Conservation (phyloP, 1,139 yeast species). For the Kodamaea sp. region DNA sequence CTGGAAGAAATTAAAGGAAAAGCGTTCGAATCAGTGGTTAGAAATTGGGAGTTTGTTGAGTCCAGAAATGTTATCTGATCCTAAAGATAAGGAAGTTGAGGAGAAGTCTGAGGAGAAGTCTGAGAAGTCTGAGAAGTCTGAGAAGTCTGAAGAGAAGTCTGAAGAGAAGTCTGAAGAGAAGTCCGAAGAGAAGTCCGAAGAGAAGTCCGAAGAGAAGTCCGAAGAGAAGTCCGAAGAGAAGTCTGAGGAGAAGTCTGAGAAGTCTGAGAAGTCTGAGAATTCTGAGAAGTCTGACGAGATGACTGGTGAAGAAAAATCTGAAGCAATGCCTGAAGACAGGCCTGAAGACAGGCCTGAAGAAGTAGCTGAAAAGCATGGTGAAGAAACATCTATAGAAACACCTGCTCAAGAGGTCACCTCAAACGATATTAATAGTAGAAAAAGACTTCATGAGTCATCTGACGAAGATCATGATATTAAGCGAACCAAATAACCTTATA, state of each 20-base stretch:
- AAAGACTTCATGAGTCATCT: conserved; percentile 4
- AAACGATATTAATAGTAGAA: conserved; percentile 1
- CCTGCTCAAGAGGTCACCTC: background rate
- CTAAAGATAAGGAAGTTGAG: conserved; percentile 6
- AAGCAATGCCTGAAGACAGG: conserved; percentile 3
- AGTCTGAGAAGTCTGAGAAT: conserved; percentile 7
- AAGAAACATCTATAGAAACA: background rate
- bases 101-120: conserved; percentile 4
- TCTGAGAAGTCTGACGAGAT: conserved; percentile 1
- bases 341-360: conserved; percentile 2
- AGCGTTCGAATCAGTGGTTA: conserved; percentile 18
- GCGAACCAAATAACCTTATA: too few species aligned
- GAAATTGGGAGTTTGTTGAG: conserved; percentile 12
- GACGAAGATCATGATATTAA: too few species aligned
- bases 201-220: conserved; percentile 1
- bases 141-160: conserved; percentile 4
- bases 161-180: conserved; percentile 6
- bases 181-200: conserved; percentile 5
- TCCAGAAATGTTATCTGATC: conserved; percentile 14
- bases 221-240: too few species aligned
- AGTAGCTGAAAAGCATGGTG: conserved; percentile 2
- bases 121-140: conserved; percentile 7
- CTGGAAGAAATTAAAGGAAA: conserved; percentile 30
- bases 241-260: conserved; percentile 10
- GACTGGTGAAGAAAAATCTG: background rate